Percentiles rank a stretch among this genome's conserved stretches.
phyloP scores from a whole-genome alignment of 352 stramenopile species.

The Globisporangium splendens region DNA sequence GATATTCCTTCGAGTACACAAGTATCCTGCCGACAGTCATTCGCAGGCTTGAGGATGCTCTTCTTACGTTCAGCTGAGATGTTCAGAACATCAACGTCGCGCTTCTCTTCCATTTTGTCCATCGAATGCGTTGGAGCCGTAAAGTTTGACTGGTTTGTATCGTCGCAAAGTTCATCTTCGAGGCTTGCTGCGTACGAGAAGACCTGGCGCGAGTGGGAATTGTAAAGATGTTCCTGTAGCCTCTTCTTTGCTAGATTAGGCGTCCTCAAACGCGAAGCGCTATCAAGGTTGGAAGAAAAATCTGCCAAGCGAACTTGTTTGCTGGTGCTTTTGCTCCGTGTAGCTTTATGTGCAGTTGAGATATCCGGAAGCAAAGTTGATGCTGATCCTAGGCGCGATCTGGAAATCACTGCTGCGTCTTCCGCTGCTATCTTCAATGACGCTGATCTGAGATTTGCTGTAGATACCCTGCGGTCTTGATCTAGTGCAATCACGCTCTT shows the following conservation, averaged over 20 bases:
- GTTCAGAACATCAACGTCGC: not conserved
- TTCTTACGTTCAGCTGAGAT: not conserved
- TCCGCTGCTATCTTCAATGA: not conserved
- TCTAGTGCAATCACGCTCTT: not conserved
- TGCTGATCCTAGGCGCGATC: not conserved
- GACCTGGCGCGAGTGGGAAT: conserved; percentile 57
- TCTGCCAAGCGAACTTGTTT: not conserved
- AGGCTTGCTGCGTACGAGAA: conserved; percentile 38
- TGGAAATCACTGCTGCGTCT: not conserved
- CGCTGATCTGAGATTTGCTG: not conserved
- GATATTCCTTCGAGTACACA: conserved; percentile 30
- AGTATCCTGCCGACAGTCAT: conserved; percentile 3
- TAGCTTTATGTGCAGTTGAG: not conserved
- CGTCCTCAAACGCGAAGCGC: not conserved
- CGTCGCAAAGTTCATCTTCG: not conserved
- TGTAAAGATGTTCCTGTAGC: conserved; percentile 49
- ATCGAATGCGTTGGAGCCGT: not conserved
- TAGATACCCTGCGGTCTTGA: conserved; percentile 1
- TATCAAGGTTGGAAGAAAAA: not conserved
- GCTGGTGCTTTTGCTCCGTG: not conserved
- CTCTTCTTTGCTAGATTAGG: conserved; percentile 22
- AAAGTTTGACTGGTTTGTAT: not conserved
- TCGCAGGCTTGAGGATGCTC: not conserved
- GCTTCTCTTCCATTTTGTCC: not conserved
- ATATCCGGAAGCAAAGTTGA: not conserved